A percentile compares a stretch with the other conserved stretches of the same genome.
Conservation (phyloP, 1,284 basidiomycete species). For the Cryptococcus sp. region DNA sequence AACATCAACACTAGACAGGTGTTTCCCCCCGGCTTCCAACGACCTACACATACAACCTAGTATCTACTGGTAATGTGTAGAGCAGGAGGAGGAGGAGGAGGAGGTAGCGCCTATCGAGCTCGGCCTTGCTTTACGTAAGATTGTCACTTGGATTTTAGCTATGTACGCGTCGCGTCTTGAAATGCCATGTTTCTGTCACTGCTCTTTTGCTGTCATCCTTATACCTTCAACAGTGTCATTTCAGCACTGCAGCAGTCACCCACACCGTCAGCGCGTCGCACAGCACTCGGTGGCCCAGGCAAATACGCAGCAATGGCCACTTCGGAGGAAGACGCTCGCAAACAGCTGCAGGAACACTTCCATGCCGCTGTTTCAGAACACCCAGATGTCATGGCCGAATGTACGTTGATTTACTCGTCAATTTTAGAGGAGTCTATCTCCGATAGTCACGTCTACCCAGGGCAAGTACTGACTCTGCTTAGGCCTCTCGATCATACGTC, state of each 20-base stretch:
- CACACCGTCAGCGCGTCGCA: not conserved
- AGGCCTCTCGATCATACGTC: conserved; percentile 51
- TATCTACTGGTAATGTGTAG: not conserved
- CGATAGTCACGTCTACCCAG: not conserved
- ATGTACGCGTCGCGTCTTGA: too few species aligned
- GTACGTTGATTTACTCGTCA: conserved; percentile 21
- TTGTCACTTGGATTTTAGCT: too few species aligned
- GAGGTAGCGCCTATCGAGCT: not conserved
- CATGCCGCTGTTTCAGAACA: conserved; percentile 37
- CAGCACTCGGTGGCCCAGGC: too few species aligned
- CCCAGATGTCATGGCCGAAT: conserved; percentile 50
- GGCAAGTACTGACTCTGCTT: conserved; percentile 1
- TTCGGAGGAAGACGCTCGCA: conserved; percentile 25
- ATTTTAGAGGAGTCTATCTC: not conserved
- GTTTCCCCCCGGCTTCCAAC: conserved; percentile 50
- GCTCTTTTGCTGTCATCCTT: too few species aligned
- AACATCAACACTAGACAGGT: conserved; percentile 89
- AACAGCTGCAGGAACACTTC: conserved; percentile 42
- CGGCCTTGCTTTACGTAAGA: too few species aligned
- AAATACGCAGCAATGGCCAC: conserved; percentile 15
- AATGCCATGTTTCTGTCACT: too few species aligned
- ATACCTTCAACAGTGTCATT: not conserved
- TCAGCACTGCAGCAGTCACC: conserved; percentile 2
- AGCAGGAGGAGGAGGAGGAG: not conserved
- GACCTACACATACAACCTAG: conserved; percentile 6